A percentile compares a stretch with the other conserved stretches of the same genome.
phyloP scores from a whole-genome alignment of 441 rosid genomes.

The Populus hybrid region DNA sequence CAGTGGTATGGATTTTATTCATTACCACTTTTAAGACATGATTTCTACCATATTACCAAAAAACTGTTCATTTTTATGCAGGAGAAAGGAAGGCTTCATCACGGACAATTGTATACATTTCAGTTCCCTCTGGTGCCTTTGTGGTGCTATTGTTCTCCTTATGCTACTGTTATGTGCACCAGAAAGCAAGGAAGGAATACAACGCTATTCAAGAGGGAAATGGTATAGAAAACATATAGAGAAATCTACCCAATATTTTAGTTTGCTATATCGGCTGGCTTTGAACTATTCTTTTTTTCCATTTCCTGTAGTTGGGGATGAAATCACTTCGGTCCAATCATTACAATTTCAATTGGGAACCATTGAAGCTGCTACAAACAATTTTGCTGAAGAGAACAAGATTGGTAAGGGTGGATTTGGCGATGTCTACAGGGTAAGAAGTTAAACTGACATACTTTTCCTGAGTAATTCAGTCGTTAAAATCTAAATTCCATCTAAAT shows the following conservation, averaged over 20 bases:
- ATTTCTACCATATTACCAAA: background rate
- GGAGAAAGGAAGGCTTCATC: background rate
- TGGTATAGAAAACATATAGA: background rate
- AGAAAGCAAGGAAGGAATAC: background rate
- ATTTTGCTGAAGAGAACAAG: slow-evolving; percentile 43
- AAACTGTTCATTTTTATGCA: background rate
- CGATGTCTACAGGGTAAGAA: slow-evolving; percentile 62
- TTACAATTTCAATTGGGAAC: slow-evolving; percentile 43
- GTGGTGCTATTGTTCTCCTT: background rate
- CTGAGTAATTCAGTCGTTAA: slow-evolving; percentile 22
- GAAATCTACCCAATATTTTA: background rate
- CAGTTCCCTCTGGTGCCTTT: background rate
- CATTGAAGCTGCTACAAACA: slow-evolving; percentile 48
- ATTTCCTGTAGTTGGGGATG: slow-evolving; percentile 23
- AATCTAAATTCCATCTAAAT: background rate
- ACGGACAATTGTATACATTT: background rate
- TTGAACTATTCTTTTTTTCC: background rate
- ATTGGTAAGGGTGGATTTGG: slow-evolving; percentile 86
- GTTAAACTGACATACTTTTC: background rate
- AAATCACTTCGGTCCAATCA: slow-evolving; percentile 32
- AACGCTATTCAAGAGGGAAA: background rate
- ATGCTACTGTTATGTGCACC: background rate
- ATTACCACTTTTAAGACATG: background rate
- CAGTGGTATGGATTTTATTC: background rate
- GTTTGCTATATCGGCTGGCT: background rate